phyloP scores from a whole-genome alignment of 1,284 basidiomycete genomes.

The Heliocybe sulcata region DNA sequence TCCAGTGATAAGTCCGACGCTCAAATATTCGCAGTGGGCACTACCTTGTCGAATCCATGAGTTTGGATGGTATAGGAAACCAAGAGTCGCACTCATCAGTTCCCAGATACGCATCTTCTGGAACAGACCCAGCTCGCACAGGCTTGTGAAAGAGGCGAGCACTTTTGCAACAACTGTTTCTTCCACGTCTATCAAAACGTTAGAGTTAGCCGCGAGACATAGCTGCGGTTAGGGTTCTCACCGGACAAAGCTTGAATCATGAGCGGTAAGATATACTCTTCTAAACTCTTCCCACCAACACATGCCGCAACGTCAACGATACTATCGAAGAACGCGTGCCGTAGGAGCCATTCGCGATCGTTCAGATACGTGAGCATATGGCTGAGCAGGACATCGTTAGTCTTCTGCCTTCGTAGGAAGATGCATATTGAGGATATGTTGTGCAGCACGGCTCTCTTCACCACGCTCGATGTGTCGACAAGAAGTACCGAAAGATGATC shows the following conservation, averaged over 20 bases:
- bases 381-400: conserved; percentile 91
- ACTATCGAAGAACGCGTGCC: conserved; percentile 91
- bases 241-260: conserved; percentile 92
- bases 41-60: conserved; percentile 92
- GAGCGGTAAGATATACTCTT: conserved; percentile 87
- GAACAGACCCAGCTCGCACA: conserved; percentile 84
- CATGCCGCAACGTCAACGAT: conserved; percentile 93
- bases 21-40: background rate
- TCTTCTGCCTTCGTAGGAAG: conserved; percentile 88
- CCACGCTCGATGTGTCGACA: conserved; percentile 69
- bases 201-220: background rate
- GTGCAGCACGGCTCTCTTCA: conserved; percentile 70
- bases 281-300: conserved; percentile 79
- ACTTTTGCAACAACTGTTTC: conserved; percentile 91
- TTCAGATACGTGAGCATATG: conserved; percentile 99
- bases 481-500: conserved; percentile 80
- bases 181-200: conserved; percentile 75
- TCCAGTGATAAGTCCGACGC: background rate
- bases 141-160: conserved; percentile 74
- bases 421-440: conserved; percentile 86
- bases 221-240: conserved; percentile 19
- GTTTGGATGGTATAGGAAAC: conserved; percentile 94
- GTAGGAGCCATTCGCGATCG: conserved; percentile 88
- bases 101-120: conserved; percentile 94
- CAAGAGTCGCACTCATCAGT: conserved; percentile 78